Percentiles rank a stretch among this genome's conserved stretches.
These are phyloP conservation scores for Gracilaria gracilis DNA, from an alignment of 23 red algal genomes.

Conservation along the genomic window DNA sequence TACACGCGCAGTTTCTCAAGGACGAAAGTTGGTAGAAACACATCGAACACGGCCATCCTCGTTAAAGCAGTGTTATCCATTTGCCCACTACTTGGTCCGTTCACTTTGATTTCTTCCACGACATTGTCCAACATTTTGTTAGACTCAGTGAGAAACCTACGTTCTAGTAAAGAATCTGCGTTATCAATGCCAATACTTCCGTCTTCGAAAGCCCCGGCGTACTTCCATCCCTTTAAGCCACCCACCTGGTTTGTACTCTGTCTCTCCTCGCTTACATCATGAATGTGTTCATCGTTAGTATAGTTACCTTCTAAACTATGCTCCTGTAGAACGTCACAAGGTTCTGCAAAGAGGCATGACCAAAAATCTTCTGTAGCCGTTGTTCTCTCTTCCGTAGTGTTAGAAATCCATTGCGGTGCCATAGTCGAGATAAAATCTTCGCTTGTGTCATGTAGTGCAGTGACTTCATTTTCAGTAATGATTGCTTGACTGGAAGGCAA, in stretches of 20 bases:
- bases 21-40: constrained; percentile 5
- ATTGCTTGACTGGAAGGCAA: too few species aligned
- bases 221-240: constrained; percentile 34
- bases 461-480: too few species aligned
- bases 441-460: too few species aligned
- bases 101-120: constrained; percentile 20
- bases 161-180: not conserved
- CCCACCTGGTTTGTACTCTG: not conserved
- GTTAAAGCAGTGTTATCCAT: not conserved
- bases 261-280: not conserved
- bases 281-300: too few species aligned
- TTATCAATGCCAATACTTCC: constrained; percentile 9
- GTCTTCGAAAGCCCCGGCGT: constrained; percentile 39
- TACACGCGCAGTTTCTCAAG: not conserved
- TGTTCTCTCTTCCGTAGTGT: too few species aligned
- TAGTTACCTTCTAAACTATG: too few species aligned
- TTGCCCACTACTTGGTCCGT: not conserved
- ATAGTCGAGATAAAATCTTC: too few species aligned
- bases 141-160: not conserved
- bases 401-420: too few species aligned
- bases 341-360: too few species aligned
- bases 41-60: not conserved
- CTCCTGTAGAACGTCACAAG: too few species aligned
- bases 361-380: too few species aligned
- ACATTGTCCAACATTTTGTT: not conserved